phyloP scores from a whole-genome alignment of 192 early-diverging fungal genomes.

The Martensiomyces pterosporus region DNA sequence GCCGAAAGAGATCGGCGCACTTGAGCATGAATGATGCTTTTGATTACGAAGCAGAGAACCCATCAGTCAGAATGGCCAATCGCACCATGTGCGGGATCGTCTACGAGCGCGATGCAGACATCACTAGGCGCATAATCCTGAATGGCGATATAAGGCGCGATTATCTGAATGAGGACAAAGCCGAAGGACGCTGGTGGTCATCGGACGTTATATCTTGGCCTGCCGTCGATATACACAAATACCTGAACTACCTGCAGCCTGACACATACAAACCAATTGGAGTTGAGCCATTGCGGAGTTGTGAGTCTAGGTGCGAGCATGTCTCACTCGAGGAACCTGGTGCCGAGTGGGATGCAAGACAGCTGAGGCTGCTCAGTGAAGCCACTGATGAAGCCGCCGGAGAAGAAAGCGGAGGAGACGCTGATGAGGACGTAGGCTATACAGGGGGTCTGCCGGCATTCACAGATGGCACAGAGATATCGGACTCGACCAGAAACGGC shows the following conservation, averaged over 20 bases:
- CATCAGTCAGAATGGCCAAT: no score
- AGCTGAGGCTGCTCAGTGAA: background rate
- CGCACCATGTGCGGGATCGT: conserved; percentile 22
- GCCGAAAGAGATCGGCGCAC: no score
- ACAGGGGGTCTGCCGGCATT: background rate
- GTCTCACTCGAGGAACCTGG: conserved; percentile 32
- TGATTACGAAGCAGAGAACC: no score
- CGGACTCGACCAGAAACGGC: conserved; percentile 24
- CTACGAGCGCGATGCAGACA: conserved; percentile 8
- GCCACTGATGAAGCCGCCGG: background rate
- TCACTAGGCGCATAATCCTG: conserved; percentile 19
- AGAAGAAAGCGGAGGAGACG: background rate
- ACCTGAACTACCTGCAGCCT: conserved; percentile 3
- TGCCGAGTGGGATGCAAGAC: conserved; percentile 16
- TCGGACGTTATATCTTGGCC: no score
- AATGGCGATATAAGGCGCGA: no score
- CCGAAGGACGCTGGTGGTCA: no score
- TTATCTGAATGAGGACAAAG: no score
- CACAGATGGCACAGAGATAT: conserved; percentile 5
- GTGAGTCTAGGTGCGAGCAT: background rate
- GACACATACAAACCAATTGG: conserved; percentile 7
- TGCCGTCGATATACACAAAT: conserved; percentile 7
- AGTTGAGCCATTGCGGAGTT: conserved; percentile 2
- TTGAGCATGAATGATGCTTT: no score
- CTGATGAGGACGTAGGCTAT: background rate